A percentile compares a stretch with the other conserved stretches of the same genome.
Evolutionary conservation across 148 eudicot genomes (phyloP).

Genomic region (Hydrangea macrophylla): DNA sequence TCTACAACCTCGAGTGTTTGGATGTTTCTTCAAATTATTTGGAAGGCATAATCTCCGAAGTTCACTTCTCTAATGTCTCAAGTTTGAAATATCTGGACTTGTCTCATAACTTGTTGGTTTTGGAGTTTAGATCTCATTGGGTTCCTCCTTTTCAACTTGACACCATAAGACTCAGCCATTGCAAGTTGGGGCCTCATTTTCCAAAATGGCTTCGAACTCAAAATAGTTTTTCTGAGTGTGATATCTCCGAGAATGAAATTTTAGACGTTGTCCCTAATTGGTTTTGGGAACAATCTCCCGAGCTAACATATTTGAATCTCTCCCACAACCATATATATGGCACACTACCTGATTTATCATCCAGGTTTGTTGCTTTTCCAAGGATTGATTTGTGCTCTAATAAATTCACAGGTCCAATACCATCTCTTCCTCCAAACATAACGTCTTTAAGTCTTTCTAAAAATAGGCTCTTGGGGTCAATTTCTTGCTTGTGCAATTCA

Average conservation of each 20-base stretch:
- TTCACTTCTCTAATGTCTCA: neutral
- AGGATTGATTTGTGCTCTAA: neutral
- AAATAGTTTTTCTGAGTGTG: accelerated
- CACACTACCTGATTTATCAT: neutral
- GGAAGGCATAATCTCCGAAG: too few species aligned
- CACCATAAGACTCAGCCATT: neutral
- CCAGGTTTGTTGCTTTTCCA: neutral
- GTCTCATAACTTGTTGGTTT: neutral
- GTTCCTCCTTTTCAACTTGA: constrained; percentile 11
- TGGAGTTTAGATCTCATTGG: neutral
- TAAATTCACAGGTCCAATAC: constrained; percentile 2
- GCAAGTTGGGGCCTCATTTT: constrained; percentile 8
- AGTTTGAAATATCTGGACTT: neutral
- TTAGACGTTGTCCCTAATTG: constrained; percentile 5
- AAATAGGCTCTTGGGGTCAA: too few species aligned
- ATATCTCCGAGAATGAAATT: neutral
- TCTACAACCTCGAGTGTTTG: neutral
- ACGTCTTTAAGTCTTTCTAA: neutral
- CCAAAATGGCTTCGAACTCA: constrained; percentile 17
- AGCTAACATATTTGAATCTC: neutral
- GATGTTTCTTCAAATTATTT: neutral
- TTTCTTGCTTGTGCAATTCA: too few species aligned
- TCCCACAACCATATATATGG: constrained; percentile 6
- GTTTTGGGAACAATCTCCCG: neutral
- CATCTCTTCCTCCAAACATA: neutral